phyloP scores from a whole-genome alignment of 2,329 filamentous ascomycete species.

The Cladophialophora bantiana region DNA sequence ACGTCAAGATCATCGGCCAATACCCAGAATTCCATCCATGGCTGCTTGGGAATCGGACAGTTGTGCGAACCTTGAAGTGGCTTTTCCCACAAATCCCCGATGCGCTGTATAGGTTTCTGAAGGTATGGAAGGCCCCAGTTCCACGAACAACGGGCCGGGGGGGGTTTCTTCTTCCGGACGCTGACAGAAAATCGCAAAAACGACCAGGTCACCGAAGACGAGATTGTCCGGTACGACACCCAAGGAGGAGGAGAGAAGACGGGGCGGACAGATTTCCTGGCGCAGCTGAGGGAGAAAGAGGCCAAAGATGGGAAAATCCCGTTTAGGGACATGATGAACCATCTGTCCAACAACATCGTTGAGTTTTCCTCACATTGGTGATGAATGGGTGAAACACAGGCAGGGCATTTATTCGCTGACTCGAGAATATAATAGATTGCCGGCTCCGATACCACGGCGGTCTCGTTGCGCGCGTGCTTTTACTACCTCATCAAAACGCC shows the following conservation, averaged over 20 bases:
- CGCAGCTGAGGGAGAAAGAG: constrained; percentile 29
- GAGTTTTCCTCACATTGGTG: background rate
- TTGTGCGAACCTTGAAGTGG: constrained; percentile 13
- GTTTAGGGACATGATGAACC: constrained; percentile 30
- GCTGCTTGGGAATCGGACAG: constrained; percentile 18
- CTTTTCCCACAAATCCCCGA: constrained; percentile 13
- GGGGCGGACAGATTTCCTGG: constrained; percentile 30
- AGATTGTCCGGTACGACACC: constrained; percentile 28
- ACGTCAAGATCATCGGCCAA: constrained; percentile 29
- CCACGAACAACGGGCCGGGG: too few relatives aligned
- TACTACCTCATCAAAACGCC: constrained; percentile 75
- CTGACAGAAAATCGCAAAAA: background rate
- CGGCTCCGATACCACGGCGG: constrained; percentile 79
- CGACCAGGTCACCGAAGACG: constrained; percentile 25
- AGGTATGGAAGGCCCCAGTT: constrained; percentile 5
- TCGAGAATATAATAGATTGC: constrained; percentile 49
- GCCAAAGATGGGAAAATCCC: constrained; percentile 22
- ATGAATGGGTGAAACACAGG: too few relatives aligned
- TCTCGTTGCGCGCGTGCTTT: constrained; percentile 72
- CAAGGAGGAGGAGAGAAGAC: constrained; percentile 6
- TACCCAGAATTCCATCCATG: constrained; percentile 22
- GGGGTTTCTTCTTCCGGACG: background rate
- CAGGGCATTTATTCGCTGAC: background rate
- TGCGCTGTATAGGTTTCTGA: constrained; percentile 21
- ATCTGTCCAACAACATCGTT: constrained; percentile 29